Evolutionary conservation across 1,139 yeast genomes (phyloP).

Genomic region (Lodderomyces parapsilosis): DNA sequence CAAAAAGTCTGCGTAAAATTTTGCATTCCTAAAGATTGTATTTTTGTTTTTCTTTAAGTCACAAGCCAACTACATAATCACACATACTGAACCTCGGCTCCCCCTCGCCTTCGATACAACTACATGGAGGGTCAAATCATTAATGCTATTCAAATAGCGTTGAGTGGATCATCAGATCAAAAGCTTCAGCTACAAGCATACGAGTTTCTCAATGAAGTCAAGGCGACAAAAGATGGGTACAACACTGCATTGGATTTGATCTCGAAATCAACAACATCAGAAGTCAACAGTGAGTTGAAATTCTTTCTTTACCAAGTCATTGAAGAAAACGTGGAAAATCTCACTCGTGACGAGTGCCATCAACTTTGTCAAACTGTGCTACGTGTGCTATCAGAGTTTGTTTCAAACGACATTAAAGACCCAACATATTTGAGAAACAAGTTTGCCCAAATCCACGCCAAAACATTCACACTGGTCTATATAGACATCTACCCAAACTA

Average conservation of each 20-base stretch:
- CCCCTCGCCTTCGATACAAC: background rate
- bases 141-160: constrained; percentile 91
- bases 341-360: constrained; percentile 46
- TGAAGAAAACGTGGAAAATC: constrained; percentile 56
- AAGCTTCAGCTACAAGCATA: constrained; percentile 79
- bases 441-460: constrained; percentile 70
- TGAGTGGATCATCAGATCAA: constrained; percentile 72
- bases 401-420: constrained; percentile 39
- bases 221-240: constrained; percentile 77
- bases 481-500: constrained; percentile 61
- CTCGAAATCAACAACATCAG: constrained; percentile 12
- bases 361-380: constrained; percentile 42
- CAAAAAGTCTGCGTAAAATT: too few relatives aligned
- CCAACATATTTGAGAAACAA: constrained; percentile 74
- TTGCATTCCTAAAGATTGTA: background rate
- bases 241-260: constrained; percentile 64
- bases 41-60: background rate
- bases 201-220: constrained; percentile 72
- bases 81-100: background rate
- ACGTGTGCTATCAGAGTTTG: constrained; percentile 32
- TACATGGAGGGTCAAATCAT: constrained; percentile 81
- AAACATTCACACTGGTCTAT: constrained; percentile 68
- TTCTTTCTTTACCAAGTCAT: constrained; percentile 84
- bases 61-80: background rate
- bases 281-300: constrained; percentile 52